Conservation (phyloP, 2,329 filamentous ascomycete species). For the Pseudohalonectria lignicola region DNA sequence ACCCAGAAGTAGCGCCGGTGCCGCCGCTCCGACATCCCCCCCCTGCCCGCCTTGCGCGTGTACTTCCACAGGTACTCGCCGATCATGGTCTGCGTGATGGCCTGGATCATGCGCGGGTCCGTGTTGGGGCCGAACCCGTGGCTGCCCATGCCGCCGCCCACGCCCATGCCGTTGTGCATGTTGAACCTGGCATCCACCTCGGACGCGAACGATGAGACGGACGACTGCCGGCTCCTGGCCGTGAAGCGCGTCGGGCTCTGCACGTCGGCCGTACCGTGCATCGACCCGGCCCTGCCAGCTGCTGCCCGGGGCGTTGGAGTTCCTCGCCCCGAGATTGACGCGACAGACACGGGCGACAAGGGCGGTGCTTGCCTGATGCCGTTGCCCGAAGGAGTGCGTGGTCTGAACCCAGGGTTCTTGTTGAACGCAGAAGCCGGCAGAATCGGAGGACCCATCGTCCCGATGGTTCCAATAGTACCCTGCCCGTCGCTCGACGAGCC, state of each 20-base stretch:
- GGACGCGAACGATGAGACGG: slow-evolving; percentile 89
- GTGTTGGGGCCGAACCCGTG: slow-evolving; percentile 59
- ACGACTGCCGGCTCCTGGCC: slow-evolving; percentile 55
- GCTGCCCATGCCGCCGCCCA: slow-evolving; percentile 27
- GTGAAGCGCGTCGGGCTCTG: slow-evolving; percentile 35
- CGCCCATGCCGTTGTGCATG: slow-evolving; percentile 44
- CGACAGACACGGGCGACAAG: slow-evolving; percentile 31
- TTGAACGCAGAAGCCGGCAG: slow-evolving; percentile 67
- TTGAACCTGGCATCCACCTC: slow-evolving; percentile 90
- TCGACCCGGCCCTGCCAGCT: slow-evolving; percentile 26
- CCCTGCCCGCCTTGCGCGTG: slow-evolving; percentile 85
- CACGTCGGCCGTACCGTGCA: slow-evolving; percentile 31
- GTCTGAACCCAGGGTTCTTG: slow-evolving; percentile 32
- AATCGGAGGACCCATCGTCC: slow-evolving; percentile 71
- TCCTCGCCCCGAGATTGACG: slow-evolving; percentile 18
- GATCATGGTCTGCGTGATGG: slow-evolving; percentile 99
- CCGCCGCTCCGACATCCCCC: slow-evolving; percentile 76
- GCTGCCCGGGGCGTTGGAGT: slow-evolving; percentile 45
- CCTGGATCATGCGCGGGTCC: slow-evolving; percentile 97
- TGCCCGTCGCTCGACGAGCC: slow-evolving; percentile 32
- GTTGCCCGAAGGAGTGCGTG: slow-evolving; percentile 48
- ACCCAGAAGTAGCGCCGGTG: slow-evolving; percentile 99
- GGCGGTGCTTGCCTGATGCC: slow-evolving; percentile 22
- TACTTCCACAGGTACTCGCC: slow-evolving; percentile 99
- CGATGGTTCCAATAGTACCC: slow-evolving; percentile 17